A percentile compares a stretch with the other conserved stretches of the same genome.
These are phyloP conservation scores for Fusarium neocosmosporiellum DNA, from an alignment of 2,329 filamentous ascomycete species.

Conservation along the genomic window DNA sequence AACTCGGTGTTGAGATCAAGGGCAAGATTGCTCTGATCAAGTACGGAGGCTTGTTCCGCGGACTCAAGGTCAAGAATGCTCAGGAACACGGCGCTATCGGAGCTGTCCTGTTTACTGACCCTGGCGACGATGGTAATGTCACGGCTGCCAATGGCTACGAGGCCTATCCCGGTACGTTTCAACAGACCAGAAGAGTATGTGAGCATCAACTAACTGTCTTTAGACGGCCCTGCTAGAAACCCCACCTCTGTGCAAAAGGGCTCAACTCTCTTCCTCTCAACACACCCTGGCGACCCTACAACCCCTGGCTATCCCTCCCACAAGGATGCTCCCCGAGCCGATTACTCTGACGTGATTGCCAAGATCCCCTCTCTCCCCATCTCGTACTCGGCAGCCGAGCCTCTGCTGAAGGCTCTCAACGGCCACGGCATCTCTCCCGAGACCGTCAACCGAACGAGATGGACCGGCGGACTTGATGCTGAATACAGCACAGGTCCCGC, in stretches of 20 bases:
- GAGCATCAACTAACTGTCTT: neutral
- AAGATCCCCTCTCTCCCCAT: conserved; percentile 85
- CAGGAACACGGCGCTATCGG: conserved; percentile 88
- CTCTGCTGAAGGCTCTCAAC: conserved; percentile 81
- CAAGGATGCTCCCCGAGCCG: conserved; percentile 74
- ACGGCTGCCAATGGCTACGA: conserved; percentile 80
- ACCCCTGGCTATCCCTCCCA: conserved; percentile 86
- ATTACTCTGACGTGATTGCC: conserved; percentile 71
- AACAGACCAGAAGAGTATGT: conserved; percentile 38
- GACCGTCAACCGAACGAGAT: conserved; percentile 69
- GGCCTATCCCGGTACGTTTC: conserved; percentile 67
- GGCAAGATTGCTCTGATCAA: conserved; percentile 84
- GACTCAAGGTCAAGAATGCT: conserved; percentile 85
- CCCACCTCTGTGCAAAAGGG: conserved; percentile 83
- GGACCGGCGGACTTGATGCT: conserved; percentile 64
- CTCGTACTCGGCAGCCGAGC: conserved; percentile 80
- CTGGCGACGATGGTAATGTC: conserved; percentile 82
- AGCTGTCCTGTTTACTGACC: conserved; percentile 83
- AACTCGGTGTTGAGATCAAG: conserved; percentile 74
- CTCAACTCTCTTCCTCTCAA: conserved; percentile 77
- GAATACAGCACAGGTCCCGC: conserved; percentile 58
- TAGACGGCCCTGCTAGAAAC: conserved; percentile 76
- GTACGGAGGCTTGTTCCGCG: conserved; percentile 82
- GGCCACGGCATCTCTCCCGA: conserved; percentile 77
- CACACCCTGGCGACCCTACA: conserved; percentile 74